Conservation (phyloP, 2,329 filamentous ascomycete genomes). For the Venturia effusa region DNA sequence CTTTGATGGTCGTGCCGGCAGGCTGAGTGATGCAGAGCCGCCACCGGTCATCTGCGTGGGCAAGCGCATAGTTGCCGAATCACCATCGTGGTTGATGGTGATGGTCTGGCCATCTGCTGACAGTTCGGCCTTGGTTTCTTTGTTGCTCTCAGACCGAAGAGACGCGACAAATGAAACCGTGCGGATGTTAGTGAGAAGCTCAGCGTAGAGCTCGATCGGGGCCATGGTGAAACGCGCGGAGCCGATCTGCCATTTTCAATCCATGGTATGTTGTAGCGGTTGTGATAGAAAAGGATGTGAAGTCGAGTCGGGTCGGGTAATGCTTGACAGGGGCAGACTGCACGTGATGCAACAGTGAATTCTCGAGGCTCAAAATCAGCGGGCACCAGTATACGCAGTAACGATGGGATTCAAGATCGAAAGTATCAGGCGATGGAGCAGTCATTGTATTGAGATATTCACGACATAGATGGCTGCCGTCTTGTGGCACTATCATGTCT, state of each 20-base stretch:
- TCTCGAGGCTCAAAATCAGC: no score
- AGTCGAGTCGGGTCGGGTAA: background rate
- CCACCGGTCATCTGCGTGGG: conserved; percentile 34
- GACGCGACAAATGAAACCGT: conserved; percentile 48
- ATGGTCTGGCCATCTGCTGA: conserved; percentile 33
- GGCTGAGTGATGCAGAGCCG: conserved; percentile 35
- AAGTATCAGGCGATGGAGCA: background rate
- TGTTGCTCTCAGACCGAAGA: conserved; percentile 32
- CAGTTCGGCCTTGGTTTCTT: conserved; percentile 32
- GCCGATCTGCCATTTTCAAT: background rate
- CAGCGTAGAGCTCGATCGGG: conserved; percentile 42
- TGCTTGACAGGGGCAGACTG: background rate
- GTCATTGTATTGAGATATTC: background rate
- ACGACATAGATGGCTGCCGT: no score
- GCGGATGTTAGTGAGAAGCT: conserved; percentile 49
- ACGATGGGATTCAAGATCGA: no score
- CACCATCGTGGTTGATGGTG: conserved; percentile 35
- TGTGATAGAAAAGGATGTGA: background rate
- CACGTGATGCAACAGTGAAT: conserved; percentile 6
- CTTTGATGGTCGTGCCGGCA: conserved; percentile 36
- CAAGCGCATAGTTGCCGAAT: conserved; percentile 33
- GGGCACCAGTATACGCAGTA: no score
- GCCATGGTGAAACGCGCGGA: background rate
- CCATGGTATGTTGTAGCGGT: conserved; percentile 6
- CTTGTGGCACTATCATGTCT: no score